A percentile compares a stretch with the other conserved stretches of the same genome.
Conservation (phyloP, 1,284 basidiomycete species). For the Ceratobasidium sp. region DNA sequence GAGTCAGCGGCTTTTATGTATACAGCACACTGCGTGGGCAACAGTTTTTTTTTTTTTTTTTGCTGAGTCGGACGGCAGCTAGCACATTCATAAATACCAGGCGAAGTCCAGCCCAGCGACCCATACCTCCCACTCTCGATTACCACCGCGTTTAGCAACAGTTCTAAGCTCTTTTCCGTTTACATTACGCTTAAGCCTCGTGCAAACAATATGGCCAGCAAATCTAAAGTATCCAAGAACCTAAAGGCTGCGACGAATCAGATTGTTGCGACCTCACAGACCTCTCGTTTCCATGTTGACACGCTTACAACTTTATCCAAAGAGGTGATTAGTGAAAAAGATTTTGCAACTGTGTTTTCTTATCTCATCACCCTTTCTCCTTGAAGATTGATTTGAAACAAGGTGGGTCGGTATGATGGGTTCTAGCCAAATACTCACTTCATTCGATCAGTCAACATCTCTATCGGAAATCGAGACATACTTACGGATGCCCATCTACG, state of each 20-base stretch:
- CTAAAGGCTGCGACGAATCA: slow-evolving; percentile 11
- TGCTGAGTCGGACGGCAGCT: not conserved
- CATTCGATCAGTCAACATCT: slow-evolving; percentile 46
- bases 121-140: not conserved
- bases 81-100: not conserved
- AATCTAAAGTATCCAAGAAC: slow-evolving; percentile 34
- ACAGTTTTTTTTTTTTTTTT: slow-evolving; percentile 13
- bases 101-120: not conserved
- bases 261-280: slow-evolving; percentile 50
- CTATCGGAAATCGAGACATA: slow-evolving; percentile 49
- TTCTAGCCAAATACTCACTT: slow-evolving; percentile 15
- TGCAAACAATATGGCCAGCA: slow-evolving; percentile 29
- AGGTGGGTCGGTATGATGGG: not conserved
- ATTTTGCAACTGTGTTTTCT: not conserved
- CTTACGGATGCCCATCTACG: slow-evolving; percentile 50
- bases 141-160: not conserved
- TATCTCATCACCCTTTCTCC: not conserved
- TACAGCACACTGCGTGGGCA: not conserved
- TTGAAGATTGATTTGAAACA: slow-evolving; percentile 50
- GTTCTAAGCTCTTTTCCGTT: not conserved
- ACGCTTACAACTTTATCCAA: slow-evolving; percentile 49
- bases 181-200: not conserved
- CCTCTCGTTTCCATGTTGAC: slow-evolving; percentile 50
- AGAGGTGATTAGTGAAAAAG: slow-evolving; percentile 43
- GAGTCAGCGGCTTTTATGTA: slow-evolving; percentile 6